A percentile compares a stretch with the other conserved stretches of the same genome.
phyloP scores from a whole-genome alignment of 2,329 filamentous ascomycete species.

The Fusarium sp. region DNA sequence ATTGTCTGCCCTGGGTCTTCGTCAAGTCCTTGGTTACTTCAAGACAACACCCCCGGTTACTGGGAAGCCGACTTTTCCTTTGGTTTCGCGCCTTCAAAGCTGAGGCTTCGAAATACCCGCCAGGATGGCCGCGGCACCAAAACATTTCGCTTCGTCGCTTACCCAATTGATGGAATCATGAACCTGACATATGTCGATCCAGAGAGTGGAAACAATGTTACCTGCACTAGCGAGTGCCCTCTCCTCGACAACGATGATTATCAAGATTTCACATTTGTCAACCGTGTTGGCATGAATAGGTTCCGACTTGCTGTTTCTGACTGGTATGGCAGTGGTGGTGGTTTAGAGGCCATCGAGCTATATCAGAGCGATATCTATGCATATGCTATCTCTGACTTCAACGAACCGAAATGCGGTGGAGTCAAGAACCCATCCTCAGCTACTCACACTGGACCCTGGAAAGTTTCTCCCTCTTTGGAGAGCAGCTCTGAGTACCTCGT shows the following conservation, averaged over 20 bases:
- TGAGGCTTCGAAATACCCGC: conserved; percentile 89
- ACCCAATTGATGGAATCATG: conserved; percentile 92
- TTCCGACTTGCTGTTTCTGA: conserved; percentile 88
- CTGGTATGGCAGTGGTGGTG: conserved; percentile 88
- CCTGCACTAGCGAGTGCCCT: conserved; percentile 87
- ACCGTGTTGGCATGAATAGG: conserved; percentile 84
- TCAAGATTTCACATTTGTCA: conserved; percentile 94
- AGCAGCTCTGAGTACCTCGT: conserved; percentile 83
- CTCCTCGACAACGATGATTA: conserved; percentile 77
- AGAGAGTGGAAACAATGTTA: conserved; percentile 70
- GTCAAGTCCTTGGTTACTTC: conserved; percentile 83
- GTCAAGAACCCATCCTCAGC: conserved; percentile 71
- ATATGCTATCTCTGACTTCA: conserved; percentile 88
- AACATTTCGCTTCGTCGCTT: conserved; percentile 85
- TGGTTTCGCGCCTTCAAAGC: conserved; percentile 85
- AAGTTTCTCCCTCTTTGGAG: conserved; percentile 70
- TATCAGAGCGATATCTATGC: conserved; percentile 86
- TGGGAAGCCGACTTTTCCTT: conserved; percentile 89
- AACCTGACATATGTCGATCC: conserved; percentile 93
- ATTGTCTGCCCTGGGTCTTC: conserved; percentile 79
- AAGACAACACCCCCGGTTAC: conserved; percentile 78
- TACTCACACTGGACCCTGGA: conserved; percentile 80
- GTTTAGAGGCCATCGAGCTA: conserved; percentile 85
- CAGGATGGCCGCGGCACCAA: conserved; percentile 86
- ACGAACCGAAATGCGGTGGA: conserved; percentile 83